Percentiles rank a stretch among this genome's conserved stretches.
Evolutionary conservation across 176 grass and related monocot species (phyloP).

Genomic region (Rhynchospora pubera): DNA sequence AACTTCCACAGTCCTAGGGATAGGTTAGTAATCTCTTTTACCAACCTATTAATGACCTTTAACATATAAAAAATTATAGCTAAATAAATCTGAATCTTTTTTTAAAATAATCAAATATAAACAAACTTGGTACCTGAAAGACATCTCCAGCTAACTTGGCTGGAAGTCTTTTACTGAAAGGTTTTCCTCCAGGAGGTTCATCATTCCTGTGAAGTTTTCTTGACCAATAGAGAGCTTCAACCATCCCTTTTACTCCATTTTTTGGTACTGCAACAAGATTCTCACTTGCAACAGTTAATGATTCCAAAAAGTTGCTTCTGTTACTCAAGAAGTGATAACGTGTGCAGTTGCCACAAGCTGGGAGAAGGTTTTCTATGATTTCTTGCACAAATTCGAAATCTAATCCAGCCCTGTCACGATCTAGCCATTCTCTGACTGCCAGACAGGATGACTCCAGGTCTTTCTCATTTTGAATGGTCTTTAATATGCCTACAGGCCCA

Average conservation of each 20-base stretch:
- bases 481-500: constrained; percentile 35
- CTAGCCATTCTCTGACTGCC: constrained; percentile 74
- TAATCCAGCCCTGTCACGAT: constrained; percentile 72
- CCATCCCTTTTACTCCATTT: constrained; percentile 29
- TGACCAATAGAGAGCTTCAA: constrained; percentile 2
- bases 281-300: constrained; percentile 71
- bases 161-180: constrained; percentile 67
- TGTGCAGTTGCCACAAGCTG: constrained; percentile 41
- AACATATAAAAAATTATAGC: constrained; percentile 27
- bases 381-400: constrained; percentile 88
- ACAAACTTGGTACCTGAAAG: constrained; percentile 67
- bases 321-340: constrained; percentile 66
- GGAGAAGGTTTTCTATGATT: constrained; percentile 88
- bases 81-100: constrained; percentile 16
- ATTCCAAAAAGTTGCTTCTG: constrained; percentile 49
- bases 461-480: constrained; percentile 41
- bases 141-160: constrained; percentile 71
- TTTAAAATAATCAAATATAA: constrained; percentile 19
- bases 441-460: constrained; percentile 57
- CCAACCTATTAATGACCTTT: background rate
- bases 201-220: constrained; percentile 12
- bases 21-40: background rate
- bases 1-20: background rate
- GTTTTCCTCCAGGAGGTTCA: constrained; percentile 52
- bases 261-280: constrained; percentile 40